Conservation (phyloP, 1,284 basidiomycete genomes). For the Fomes fomentarius region DNA sequence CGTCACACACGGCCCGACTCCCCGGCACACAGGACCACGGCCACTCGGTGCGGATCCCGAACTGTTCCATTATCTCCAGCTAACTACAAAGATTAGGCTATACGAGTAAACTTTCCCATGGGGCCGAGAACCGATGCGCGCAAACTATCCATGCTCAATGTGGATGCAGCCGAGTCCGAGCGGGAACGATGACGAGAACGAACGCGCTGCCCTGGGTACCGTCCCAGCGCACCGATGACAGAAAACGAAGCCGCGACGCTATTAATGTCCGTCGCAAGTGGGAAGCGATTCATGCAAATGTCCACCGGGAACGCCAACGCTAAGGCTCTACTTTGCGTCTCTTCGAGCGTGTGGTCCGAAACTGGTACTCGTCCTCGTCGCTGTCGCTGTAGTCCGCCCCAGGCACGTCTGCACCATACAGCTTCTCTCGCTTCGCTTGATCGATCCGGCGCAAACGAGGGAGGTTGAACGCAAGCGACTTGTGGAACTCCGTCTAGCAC, state of each 20-base stretch:
- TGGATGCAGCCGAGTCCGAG: not conserved
- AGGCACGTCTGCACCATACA: constrained; percentile 45
- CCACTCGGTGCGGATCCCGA: not conserved
- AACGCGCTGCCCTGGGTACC: not conserved
- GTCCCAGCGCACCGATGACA: not conserved
- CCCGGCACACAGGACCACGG: constrained; percentile 1
- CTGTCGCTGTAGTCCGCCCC: constrained; percentile 48
- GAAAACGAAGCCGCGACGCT: not conserved
- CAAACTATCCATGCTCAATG: not conserved
- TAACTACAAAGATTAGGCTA: constrained; percentile 11
- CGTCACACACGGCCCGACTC: not conserved
- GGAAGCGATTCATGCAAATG: not conserved
- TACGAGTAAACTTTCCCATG: constrained; percentile 7
- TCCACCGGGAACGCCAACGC: not conserved
- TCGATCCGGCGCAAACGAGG: constrained; percentile 64
- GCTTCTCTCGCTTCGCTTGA: constrained; percentile 47
- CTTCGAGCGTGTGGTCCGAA: constrained; percentile 35
- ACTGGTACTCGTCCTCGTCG: constrained; percentile 53
- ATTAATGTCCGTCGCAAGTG: not conserved
- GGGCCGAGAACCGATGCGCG: not conserved
- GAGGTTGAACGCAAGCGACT: constrained; percentile 54
- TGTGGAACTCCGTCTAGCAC: constrained; percentile 66
- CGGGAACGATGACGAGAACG: not conserved
- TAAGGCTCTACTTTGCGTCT: constrained; percentile 30
- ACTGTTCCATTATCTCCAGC: constrained; percentile 7